Base-by-base conservation (phyloP, 2,329 filamentous ascomycete species). In the Talaromyces sp. region DNA sequence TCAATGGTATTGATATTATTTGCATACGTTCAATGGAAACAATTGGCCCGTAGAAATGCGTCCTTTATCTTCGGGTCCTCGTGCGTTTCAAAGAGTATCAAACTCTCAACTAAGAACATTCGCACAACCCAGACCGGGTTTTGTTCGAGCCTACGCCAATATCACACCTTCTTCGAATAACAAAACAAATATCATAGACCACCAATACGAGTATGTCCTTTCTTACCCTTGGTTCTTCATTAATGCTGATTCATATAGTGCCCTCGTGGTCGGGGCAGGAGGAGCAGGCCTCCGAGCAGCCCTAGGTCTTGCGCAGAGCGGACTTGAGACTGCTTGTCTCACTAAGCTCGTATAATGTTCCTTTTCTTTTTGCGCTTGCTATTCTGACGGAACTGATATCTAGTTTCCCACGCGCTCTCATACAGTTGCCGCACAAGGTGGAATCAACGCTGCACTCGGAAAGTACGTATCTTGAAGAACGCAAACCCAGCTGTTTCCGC, bases 261-360 rank as follows among this genome's bases (percentile, higher is more conserved):
- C 93, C 66, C 84, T 99, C 71, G 95, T 99, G 66, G 92, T 83
- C 58, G 82, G 82, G 70, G 85, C 85, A 66, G 85, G 85, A 66
- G 85, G 85, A 70, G 84, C 86, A 65, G 86, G 86, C 70, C 77
- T 88, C 35, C 81, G 86, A 69, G 85, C 86, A 59, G 84, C 85
- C 63, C 84, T 88, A 67, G 86, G 86, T 68, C 78, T 88, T 46
- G 84, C 85, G 28, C 84, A 87, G 75, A 83, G 83, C 66, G 85
- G 85, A 7, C 82, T 88, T 69, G 85, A 88, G 67, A 88, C 85
- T 64, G 85, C 85, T 65, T 88, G 85, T 75, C 81, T 88, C 65
- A 84, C 83, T 35, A 88, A 87, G 72, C 78, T 87, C 50, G 66
- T 64, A 33, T 2, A 14, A 18, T 11, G 14, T 35, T 1, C 9